Conservation (phyloP, 1,139 yeast genomes). For the Diutina rugosa region DNA sequence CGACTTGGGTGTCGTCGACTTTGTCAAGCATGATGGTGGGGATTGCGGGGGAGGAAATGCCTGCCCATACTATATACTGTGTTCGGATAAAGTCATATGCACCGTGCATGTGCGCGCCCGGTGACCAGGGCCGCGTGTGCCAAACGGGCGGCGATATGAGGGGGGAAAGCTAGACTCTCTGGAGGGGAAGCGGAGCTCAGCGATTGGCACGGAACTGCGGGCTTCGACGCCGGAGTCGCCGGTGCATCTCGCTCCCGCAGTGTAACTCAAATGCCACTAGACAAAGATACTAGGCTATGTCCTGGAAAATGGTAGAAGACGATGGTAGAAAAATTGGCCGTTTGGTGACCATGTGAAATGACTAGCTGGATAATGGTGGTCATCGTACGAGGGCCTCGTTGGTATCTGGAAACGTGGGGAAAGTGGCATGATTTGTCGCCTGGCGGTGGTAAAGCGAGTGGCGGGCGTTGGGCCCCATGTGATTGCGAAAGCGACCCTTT, state of each 20-base stretch:
- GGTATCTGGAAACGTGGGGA: not conserved
- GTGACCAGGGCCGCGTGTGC: not conserved
- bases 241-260: too few relatives aligned
- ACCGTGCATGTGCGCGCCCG: not conserved
- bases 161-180: too few relatives aligned
- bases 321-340: too few relatives aligned
- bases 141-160: not conserved
- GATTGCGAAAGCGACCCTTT: not conserved
- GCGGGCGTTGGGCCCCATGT: not conserved
- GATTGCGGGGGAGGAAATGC: not conserved
- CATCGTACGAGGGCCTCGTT: not conserved
- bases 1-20: constrained; percentile 16
- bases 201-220: too few relatives aligned
- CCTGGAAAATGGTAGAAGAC: too few relatives aligned
- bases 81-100: not conserved
- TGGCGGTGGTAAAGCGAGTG: not conserved
- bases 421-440: not conserved
- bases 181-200: too few relatives aligned
- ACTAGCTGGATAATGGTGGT: not conserved
- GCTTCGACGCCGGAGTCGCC: too few relatives aligned
- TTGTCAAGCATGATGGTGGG: not conserved
- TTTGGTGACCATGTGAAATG: too few relatives aligned
- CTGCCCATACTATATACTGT: not conserved
- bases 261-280: too few relatives aligned
- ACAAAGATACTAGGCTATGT: too few relatives aligned